Percentiles rank a stretch among this genome's conserved stretches.
Evolutionary conservation across 495 filamentous ascomycete genomes (phyloP).

Genomic region (Annulohypoxylon nitens): DNA sequence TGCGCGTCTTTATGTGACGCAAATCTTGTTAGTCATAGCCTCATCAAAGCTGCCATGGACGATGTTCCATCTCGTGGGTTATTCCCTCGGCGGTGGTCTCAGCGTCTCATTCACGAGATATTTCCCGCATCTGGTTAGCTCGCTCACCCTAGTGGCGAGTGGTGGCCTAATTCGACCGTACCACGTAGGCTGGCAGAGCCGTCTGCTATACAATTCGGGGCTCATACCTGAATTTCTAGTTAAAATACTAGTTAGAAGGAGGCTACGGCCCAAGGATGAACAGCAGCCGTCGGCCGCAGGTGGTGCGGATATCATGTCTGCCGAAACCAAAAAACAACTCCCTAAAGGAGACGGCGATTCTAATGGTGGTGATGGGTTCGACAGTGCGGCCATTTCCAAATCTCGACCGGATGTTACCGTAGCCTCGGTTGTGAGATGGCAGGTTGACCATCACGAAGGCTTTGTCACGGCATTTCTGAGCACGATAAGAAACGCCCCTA

Average conservation of each 20-base stretch:
- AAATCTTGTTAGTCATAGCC: conserved; percentile 78
- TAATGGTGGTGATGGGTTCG: conserved; percentile 55
- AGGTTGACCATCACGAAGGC: conserved; percentile 64
- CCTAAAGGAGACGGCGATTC: conserved; percentile 51
- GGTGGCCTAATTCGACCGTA: conserved; percentile 75
- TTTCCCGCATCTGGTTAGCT: conserved; percentile 75
- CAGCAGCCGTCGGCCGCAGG: conserved; percentile 42
- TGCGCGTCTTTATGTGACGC: conserved; percentile 76
- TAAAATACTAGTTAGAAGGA: conserved; percentile 63
- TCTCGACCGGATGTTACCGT: conserved; percentile 53
- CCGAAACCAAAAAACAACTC: conserved; percentile 46
- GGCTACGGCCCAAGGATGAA: conserved; percentile 61
- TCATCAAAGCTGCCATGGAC: conserved; percentile 80
- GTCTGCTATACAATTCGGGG: conserved; percentile 71
- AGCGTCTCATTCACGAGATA: conserved; percentile 77
- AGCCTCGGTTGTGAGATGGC: conserved; percentile 64
- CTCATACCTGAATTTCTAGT: conserved; percentile 71
- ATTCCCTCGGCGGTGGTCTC: conserved; percentile 87
- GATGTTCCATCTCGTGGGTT: conserved; percentile 81
- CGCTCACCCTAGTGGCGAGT: conserved; percentile 80
- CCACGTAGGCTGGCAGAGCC: conserved; percentile 71
- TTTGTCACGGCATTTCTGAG: conserved; percentile 66
- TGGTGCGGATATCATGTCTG: conserved; percentile 26
- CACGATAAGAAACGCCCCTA: conserved; percentile 62
- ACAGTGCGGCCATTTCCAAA: conserved; percentile 58